Evolutionary conservation across 768 basidiomycete species (phyloP).

Genomic region (Termitomyces sp.): DNA sequence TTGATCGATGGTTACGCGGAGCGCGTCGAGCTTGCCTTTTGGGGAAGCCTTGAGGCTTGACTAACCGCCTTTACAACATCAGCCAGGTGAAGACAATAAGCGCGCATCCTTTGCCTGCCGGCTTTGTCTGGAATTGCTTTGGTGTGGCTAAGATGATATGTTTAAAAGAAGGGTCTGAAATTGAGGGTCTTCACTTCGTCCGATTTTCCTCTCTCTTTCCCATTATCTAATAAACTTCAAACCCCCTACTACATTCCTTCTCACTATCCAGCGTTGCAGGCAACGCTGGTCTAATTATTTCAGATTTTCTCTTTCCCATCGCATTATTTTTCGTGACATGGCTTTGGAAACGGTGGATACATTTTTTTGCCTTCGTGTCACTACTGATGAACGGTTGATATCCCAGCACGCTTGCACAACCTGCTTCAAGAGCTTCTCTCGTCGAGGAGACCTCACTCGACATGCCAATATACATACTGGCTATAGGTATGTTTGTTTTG

Average conservation of each 20-base stretch:
- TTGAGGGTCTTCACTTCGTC: slow-evolving; percentile 9
- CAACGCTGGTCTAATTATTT: slow-evolving; percentile 16
- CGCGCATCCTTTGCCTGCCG: slow-evolving; percentile 1
- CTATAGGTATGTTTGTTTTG: slow-evolving; percentile 38
- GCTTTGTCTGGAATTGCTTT: slow-evolving; percentile 14
- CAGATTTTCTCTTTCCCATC: slow-evolving; percentile 3
- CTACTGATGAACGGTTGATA: neutral
- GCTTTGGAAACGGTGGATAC: slow-evolving; percentile 5
- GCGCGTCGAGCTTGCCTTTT: slow-evolving; percentile 8
- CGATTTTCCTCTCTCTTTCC: slow-evolving; percentile 8
- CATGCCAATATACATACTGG: slow-evolving; percentile 48
- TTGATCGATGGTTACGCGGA: slow-evolving; percentile 1
- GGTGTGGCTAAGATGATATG: neutral
- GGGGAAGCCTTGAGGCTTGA: neutral
- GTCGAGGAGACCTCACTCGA: slow-evolving; percentile 57
- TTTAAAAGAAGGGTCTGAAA: slow-evolving; percentile 10
- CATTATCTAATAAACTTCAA: slow-evolving; percentile 9
- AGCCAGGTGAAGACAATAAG: slow-evolving; percentile 15
- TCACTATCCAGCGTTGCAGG: slow-evolving; percentile 20
- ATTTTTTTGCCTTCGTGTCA: neutral
- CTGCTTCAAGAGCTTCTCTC: slow-evolving; percentile 47
- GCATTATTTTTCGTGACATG: slow-evolving; percentile 7
- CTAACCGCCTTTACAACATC: slow-evolving; percentile 4
- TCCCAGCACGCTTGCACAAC: slow-evolving; percentile 33
- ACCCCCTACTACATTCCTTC: slow-evolving; percentile 10